Evolutionary conservation across 2,329 filamentous ascomycete genomes (phyloP).

Genomic region (Pestalotiopsis sp.): DNA sequence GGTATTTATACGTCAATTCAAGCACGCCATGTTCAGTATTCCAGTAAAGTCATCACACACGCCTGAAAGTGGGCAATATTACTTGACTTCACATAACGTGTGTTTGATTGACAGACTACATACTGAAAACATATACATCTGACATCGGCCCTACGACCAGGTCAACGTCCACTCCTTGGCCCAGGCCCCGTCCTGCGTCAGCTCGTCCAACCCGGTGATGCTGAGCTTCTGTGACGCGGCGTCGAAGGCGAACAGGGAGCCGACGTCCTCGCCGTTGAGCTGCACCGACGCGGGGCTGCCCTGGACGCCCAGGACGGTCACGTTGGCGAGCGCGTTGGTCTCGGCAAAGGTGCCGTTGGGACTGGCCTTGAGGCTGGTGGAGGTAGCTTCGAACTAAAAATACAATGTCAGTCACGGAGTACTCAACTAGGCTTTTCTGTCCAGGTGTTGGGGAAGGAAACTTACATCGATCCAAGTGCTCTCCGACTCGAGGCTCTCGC

Average conservation of each 20-base stretch:
- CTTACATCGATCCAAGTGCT: conserved; percentile 56
- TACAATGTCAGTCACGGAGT: neutral
- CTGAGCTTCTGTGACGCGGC: conserved; percentile 47
- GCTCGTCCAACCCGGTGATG: conserved; percentile 49
- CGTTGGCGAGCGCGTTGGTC: conserved; percentile 59
- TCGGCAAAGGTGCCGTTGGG: conserved; percentile 58
- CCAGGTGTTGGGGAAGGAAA: conserved; percentile 15
- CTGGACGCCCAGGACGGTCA: conserved; percentile 64
- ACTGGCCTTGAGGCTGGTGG: conserved; percentile 47
- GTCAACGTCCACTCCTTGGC: conserved; percentile 56
- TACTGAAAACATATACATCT: too few species aligned
- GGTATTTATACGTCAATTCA: too few species aligned
- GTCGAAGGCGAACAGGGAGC: conserved; percentile 50
- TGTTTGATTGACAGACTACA: too few species aligned
- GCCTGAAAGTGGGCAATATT: too few species aligned
- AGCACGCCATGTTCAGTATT: too few species aligned
- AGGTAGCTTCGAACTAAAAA: conserved; percentile 42
- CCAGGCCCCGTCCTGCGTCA: conserved; percentile 61
- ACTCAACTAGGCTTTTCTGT: neutral
- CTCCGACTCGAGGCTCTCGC: conserved; percentile 63
- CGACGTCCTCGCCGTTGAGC: conserved; percentile 52
- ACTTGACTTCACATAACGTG: too few species aligned
- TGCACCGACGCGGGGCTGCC: conserved; percentile 43
- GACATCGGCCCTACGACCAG: conserved; percentile 41
- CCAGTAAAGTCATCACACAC: too few species aligned